Evolutionary conservation across 306 rosid species (phyloP).

Genomic region (Carpinus fangiana): DNA sequence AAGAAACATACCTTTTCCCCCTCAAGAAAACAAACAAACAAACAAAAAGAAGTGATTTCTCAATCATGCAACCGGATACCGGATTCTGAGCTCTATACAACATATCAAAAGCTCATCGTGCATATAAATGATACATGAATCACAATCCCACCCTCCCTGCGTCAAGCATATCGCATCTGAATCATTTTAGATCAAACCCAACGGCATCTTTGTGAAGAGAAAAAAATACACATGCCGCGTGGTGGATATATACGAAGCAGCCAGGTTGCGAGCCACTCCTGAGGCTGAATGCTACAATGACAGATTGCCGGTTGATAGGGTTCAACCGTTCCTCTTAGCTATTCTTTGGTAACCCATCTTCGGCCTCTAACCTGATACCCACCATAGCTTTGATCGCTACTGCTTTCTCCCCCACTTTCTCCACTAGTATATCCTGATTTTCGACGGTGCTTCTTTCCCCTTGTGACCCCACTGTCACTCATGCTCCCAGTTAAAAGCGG

Average conservation of each 20-base stretch:
- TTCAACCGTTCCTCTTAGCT: conserved; percentile 26
- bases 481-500: conserved; percentile 83
- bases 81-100: conserved; percentile 29
- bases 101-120: conserved; percentile 18
- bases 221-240: conserved; percentile 8
- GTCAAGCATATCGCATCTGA: conserved; percentile 6
- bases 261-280: neutral
- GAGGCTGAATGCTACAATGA: conserved; percentile 12
- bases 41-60: neutral
- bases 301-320: conserved; percentile 20
- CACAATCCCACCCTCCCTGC: conserved; percentile 7
- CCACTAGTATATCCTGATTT: conserved; percentile 79
- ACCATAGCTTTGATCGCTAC: conserved; percentile 79
- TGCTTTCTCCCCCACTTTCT: conserved; percentile 97
- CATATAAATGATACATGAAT: conserved; percentile 24
- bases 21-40: neutral
- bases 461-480: conserved; percentile 71
- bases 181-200: conserved; percentile 19
- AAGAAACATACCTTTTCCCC: neutral
- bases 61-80: neutral
- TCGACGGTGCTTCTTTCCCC: conserved; percentile 78
- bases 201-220: conserved; percentile 22
- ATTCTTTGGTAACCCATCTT: conserved; percentile 93
- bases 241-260: neutral
- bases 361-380: conserved; percentile 78